A percentile compares a stretch with the other conserved stretches of the same genome.
Conservation (phyloP, 345 rosid species). For the Passiflora organensis region DNA sequence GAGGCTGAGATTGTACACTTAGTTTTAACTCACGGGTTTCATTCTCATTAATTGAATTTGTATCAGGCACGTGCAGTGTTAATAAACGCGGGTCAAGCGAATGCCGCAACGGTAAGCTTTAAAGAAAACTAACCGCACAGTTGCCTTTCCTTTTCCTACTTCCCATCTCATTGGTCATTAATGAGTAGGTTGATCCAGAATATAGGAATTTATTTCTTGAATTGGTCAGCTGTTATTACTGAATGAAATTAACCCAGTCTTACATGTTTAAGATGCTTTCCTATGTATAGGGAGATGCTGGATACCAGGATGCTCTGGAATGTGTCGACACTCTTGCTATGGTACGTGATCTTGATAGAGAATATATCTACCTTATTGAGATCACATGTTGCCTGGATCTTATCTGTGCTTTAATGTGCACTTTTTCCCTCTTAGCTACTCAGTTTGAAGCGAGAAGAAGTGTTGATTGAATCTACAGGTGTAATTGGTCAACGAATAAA, state of each 20-base stretch:
- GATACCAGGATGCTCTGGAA: conserved; percentile 78
- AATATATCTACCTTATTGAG: conserved; percentile 3
- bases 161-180: background rate
- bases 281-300: conserved; percentile 77
- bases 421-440: conserved; percentile 46
- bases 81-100: conserved; percentile 97
- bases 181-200: background rate
- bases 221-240: too few relatives aligned
- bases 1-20: background rate
- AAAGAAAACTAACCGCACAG: conserved; percentile 6
- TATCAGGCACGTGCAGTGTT: conserved; percentile 86
- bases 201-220: conserved; percentile 3
- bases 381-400: conserved; percentile 1
- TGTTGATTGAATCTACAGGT: conserved; percentile 86
- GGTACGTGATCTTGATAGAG: conserved; percentile 27
- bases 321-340: conserved; percentile 62
- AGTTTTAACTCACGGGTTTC: background rate
- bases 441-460: conserved; percentile 52
- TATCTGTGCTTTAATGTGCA: conserved; percentile 1
- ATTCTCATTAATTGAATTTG: conserved; percentile 5
- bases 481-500: conserved; percentile 91
- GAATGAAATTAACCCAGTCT: background rate
- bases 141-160: conserved; percentile 1
- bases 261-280: conserved; percentile 17
- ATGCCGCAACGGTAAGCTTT: conserved; percentile 90